Evolutionary conservation across 2,329 filamentous ascomycete species (phyloP).

Genomic region (Penicillium frequentans): DNA sequence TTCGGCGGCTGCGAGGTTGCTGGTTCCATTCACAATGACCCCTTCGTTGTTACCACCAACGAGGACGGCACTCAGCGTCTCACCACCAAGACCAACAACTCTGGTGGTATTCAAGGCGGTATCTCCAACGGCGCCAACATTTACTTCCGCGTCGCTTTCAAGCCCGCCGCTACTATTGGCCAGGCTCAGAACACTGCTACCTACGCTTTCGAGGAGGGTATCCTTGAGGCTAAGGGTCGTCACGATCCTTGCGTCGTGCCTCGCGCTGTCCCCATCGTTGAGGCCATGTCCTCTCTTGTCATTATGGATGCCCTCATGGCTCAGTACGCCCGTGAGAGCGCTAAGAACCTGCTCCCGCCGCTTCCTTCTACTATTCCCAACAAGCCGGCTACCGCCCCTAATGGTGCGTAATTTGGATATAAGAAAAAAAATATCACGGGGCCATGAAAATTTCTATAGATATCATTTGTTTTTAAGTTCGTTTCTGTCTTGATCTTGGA

Average conservation of each 20-base stretch:
- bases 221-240: conserved; percentile 85
- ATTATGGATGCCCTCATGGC: conserved; percentile 84
- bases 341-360: conserved; percentile 49
- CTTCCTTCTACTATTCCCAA: conserved; percentile 38
- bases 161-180: conserved; percentile 90
- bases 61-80: conserved; percentile 54
- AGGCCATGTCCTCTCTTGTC: conserved; percentile 86
- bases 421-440: conserved; percentile 2
- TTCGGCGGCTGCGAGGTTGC: conserved; percentile 84
- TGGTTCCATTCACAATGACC: conserved; percentile 89
- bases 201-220: conserved; percentile 74
- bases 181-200: conserved; percentile 81
- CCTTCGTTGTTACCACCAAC: conserved; percentile 63
- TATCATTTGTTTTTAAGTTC: conserved; percentile 3
- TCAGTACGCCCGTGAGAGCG: conserved; percentile 65
- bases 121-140: conserved; percentile 92
- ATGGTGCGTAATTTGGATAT: conserved; percentile 9
- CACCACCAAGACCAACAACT: conserved; percentile 90
- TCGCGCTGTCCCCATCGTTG: conserved; percentile 69
- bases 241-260: conserved; percentile 94
- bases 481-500: neutral
- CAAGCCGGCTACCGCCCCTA: conserved; percentile 29
- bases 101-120: conserved; percentile 90
- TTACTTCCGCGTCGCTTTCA: conserved; percentile 95
- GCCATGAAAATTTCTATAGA: conserved; percentile 6